Evolutionary conservation across 257 asterid species (phyloP), one percentile per base, ranked within the genome.

Genomic region (Euphrasia confusa): DNA sequence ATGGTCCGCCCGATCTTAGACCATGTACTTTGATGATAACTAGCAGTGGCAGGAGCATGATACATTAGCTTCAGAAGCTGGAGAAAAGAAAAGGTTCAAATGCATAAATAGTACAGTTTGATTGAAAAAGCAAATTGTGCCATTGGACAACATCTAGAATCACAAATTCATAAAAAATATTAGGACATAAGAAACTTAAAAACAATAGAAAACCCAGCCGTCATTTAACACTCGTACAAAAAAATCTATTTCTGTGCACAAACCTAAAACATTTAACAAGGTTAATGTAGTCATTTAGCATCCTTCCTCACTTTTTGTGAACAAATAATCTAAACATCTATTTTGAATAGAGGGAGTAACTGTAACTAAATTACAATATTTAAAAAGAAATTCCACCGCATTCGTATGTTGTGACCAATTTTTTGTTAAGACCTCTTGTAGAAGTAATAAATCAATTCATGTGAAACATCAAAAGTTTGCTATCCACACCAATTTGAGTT

Each of bases 31-130:
- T 74, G 89, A 73, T 89, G 95, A 77, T 81, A 86, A 68, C 83
- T 66, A 54, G 83, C 95, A 61, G 90, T 80, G 48, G 82, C 89
- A 30, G 95, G 94, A 71, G 89, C 85, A 58, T 81, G 80, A 59
- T 89, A 89, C 97, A 89, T 89, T 7, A 86, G 91, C 86, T 84
- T 86, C 75, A 89, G 69, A 56, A 89, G 84, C 95, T 89, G 86
- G 79, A 35, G 62, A 32, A 55, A 37, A 54, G 1, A 55, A 50
- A 30, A 24, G 47, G 11, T 35, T 35, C 61, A 49, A 21, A 35
- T 3, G 54, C 17, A 17, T 21, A 69, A 27, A 61, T 18, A 0
- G 27, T 42, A 44, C 10, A 35, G 10, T 13, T 27, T 4, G 61
- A 14, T 35, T n/a, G 48, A 18, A 18, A 14, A 27, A 32, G 15